Evolutionary conservation across 768 basidiomycete genomes (phyloP).

Genomic region (Hebeloma cylindrosporum): DNA sequence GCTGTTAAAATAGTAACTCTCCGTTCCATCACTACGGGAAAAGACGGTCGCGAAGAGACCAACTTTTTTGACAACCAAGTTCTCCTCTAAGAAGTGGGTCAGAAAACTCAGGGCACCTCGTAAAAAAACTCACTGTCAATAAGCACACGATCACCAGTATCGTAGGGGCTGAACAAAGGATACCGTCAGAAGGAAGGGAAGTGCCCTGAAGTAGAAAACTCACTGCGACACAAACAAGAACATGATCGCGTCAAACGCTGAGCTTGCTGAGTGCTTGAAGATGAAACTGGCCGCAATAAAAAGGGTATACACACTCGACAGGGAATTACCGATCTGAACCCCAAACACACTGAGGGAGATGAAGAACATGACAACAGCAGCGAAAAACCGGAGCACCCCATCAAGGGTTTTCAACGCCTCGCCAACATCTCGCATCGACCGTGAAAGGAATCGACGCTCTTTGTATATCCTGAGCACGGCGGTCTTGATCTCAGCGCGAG

Average conservation of each 20-base stretch:
- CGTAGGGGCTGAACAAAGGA: slow-evolving; percentile 56
- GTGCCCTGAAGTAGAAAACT: slow-evolving; percentile 27
- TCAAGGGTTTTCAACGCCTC: slow-evolving; percentile 66
- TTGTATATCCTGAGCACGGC: slow-evolving; percentile 71
- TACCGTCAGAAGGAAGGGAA: slow-evolving; percentile 5
- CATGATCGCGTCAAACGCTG: slow-evolving; percentile 78
- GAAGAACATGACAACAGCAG: slow-evolving; percentile 66
- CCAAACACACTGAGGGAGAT: slow-evolving; percentile 73
- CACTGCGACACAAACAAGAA: slow-evolving; percentile 84
- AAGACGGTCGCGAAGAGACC: slow-evolving; percentile 81
- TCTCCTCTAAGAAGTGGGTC: slow-evolving; percentile 45
- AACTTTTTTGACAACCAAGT: slow-evolving; percentile 77
- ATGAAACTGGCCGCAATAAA: slow-evolving; percentile 76
- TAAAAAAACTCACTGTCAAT: slow-evolving; percentile 49
- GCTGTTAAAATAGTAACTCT: slow-evolving; percentile 82
- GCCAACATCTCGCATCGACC: slow-evolving; percentile 75
- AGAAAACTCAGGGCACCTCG: not conserved
- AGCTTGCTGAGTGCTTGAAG: slow-evolving; percentile 73
- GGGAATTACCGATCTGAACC: slow-evolving; percentile 58
- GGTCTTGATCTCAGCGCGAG: slow-evolving; percentile 72
- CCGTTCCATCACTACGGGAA: slow-evolving; percentile 68
- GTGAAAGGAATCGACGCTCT: slow-evolving; percentile 72
- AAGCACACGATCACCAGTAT: slow-evolving; percentile 81
- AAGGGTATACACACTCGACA: slow-evolving; percentile 74
- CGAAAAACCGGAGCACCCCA: slow-evolving; percentile 60